A percentile compares a stretch with the other conserved stretches of the same genome.
phyloP scores from a whole-genome alignment of 2,329 filamentous ascomycete genomes.

The Colletotrichum euphorbiae region DNA sequence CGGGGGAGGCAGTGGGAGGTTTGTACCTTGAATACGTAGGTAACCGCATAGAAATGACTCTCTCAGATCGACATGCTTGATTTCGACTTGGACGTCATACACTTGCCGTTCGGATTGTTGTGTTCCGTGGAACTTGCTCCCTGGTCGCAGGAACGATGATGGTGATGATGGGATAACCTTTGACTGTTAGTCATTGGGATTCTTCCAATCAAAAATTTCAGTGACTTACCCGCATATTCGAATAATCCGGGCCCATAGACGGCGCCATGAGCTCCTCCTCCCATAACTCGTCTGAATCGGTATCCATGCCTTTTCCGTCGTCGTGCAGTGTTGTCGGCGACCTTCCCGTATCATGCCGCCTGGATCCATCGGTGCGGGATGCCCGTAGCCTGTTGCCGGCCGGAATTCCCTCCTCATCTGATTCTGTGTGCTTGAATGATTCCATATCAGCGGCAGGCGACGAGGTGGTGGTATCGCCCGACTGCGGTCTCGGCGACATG shows the following conservation, averaged over 20 bases:
- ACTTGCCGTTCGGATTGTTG: conserved; percentile 93
- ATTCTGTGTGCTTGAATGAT: conserved; percentile 54
- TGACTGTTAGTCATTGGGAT: conserved; percentile 12
- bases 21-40: conserved; percentile 88
- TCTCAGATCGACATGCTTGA: conserved; percentile 94
- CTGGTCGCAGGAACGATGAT: conserved; percentile 86
- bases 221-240: conserved; percentile 50
- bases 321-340: conserved; percentile 14
- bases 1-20: conserved; percentile 31
- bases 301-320: conserved; percentile 45
- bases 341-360: conserved; percentile 15
- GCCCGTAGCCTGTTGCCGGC: conserved; percentile 20
- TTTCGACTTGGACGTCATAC: conserved; percentile 96
- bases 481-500: conserved; percentile 57
- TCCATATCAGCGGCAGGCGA: conserved; percentile 50
- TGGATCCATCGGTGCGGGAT: conserved; percentile 8
- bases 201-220: no score
- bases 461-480: conserved; percentile 48
- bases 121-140: conserved; percentile 88
- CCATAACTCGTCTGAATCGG: conserved; percentile 30
- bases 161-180: conserved; percentile 82
- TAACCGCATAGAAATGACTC: conserved; percentile 97
- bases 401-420: conserved; percentile 49
- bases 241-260: conserved; percentile 54
- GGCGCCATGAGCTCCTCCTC: conserved; percentile 49